Evolutionary conservation across 208 protist genomes (phyloP), one percentile per base, ranked within the genome.

Genomic region (Trypanosoma scelopori): DNA sequence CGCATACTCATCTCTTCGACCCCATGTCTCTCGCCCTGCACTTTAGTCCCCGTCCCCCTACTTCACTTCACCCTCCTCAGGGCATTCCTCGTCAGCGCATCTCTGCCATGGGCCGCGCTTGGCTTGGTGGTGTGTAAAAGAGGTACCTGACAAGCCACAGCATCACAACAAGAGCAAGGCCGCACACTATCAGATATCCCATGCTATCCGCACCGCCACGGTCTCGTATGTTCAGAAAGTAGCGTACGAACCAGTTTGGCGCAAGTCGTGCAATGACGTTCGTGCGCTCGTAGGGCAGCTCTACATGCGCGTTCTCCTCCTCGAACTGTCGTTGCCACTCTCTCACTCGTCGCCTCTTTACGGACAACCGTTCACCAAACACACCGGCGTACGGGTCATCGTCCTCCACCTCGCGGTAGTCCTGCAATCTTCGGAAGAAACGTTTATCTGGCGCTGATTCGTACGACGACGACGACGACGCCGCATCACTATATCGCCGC

Each of bases 321-420:
- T 95, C 89, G 55, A 95, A 95, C 79, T 95, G 89, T 20, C 81
- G 65, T 75, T 93, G 89, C 89, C 89, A 95, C 62, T 82, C 86
- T 39, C 79, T 76, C 57, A 83, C 83, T 28, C 89, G 89, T 51
- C 83, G 75, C 12, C 69, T 62, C 58, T 77, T 66, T 35, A 86
- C 90, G 20, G 60, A 58, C 27, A 62, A 65, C 28, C 72, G 67
- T 64, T 95, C 85, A 1, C 74, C 73, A 78, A 95, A 95, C 1
- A 95, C 23, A 23, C 65, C 48, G 5, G 79, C 79, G 59, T 93
- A 90, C 16, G 89, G 84, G 65, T 95, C 89, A 18, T 61, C 48
- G 41, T 93, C 86, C 43, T 75, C 59, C 58, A 95, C 87, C 45
- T 95, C 84, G 45, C 82, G 78, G 71, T 90, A 93, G 71, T 95